These are phyloP conservation scores for Carex cristatella DNA, from an alignment of 176 grass and related monocot genomes.

Conservation along the genomic window DNA sequence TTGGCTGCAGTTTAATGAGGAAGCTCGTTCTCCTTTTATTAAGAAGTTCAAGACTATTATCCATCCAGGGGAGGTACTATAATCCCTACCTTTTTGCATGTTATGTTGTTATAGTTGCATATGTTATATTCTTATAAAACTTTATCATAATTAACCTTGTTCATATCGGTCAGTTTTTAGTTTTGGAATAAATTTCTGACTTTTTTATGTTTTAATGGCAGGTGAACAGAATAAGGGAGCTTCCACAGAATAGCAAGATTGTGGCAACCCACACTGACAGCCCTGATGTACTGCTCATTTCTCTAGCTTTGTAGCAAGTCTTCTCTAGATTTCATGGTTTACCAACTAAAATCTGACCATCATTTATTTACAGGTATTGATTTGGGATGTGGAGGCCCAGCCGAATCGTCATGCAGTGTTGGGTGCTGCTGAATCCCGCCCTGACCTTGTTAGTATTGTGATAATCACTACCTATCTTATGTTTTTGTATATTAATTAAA, in stretches of 20 bases:
- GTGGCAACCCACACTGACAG: conserved; percentile 97
- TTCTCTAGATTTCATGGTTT: background rate
- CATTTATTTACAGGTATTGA: conserved; percentile 54
- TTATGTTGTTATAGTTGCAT: background rate
- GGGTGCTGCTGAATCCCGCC: conserved; percentile 72
- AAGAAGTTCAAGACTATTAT: conserved; percentile 98
- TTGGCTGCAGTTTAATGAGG: conserved; percentile 80
- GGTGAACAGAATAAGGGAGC: conserved; percentile 99
- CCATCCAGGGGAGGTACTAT: conserved; percentile 91
- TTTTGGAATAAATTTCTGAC: background rate
- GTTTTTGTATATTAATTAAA: background rate
- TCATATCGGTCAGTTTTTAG: background rate
- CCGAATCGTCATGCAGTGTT: conserved; percentile 92
- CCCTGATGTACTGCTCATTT: conserved; percentile 64
- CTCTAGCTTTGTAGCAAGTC: background rate
- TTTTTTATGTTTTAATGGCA: conserved; percentile 23
- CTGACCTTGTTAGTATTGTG: conserved; percentile 71
- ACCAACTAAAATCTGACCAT: conserved; percentile 11
- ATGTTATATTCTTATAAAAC: background rate
- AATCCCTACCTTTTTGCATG: background rate
- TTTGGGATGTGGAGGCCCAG: conserved; percentile 97
- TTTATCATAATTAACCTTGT: background rate
- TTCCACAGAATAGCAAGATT: conserved; percentile 95
- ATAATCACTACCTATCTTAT: conserved; percentile 9
- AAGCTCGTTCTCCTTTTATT: conserved; percentile 89